These are phyloP conservation scores for Suillus ampliporus DNA, from an alignment of 768 basidiomycete species.

Conservation along the genomic window DNA sequence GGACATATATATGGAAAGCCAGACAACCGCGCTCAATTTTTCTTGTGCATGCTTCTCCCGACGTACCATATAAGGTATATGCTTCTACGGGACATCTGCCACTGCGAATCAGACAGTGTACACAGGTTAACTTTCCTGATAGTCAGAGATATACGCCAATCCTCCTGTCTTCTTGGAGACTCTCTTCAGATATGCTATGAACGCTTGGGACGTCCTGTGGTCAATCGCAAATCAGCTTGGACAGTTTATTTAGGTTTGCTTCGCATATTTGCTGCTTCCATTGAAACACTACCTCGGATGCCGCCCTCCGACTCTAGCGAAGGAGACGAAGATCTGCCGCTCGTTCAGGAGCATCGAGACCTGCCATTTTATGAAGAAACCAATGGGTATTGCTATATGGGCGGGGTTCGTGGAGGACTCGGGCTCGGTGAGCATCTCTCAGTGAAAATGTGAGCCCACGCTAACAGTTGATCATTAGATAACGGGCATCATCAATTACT, in stretches of 20 bases:
- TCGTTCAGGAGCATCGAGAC: background rate
- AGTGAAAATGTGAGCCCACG: too few species aligned
- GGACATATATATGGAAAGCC: too few species aligned
- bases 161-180: background rate
- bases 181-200: background rate
- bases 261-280: background rate
- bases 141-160: constrained; percentile 2
- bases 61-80: too few species aligned
- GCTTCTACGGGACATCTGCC: too few species aligned
- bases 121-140: background rate
- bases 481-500: background rate
- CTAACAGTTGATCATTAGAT: background rate
- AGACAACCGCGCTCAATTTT: too few species aligned
- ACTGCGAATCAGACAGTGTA: too few species aligned
- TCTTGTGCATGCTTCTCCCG: too few species aligned
- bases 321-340: background rate
- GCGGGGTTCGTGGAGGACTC: background rate
- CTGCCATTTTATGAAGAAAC: constrained; percentile 1
- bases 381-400: background rate
- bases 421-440: background rate
- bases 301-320: background rate
- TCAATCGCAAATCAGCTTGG: background rate
- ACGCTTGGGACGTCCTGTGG: background rate
- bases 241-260: background rate
- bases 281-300: background rate